Percentiles rank a stretch among this genome's conserved stretches.
These are phyloP conservation scores for Venturiaceae sp. DNA, from an alignment of 2,329 filamentous ascomycete species.

Conservation along the genomic window DNA sequence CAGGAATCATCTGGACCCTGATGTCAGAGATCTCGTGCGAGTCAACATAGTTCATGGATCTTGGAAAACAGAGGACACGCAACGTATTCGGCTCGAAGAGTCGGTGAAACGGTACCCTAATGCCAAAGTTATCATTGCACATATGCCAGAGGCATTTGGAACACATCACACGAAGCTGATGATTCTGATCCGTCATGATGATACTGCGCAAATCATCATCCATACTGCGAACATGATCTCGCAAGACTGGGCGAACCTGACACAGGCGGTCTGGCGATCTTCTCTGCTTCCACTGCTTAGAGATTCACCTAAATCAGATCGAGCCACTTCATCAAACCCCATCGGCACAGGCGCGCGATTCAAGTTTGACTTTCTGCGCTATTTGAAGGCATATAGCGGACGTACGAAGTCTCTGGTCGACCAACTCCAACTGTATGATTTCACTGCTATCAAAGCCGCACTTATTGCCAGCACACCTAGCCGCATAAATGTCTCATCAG, in stretches of 20 bases:
- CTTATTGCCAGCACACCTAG: constrained; percentile 74
- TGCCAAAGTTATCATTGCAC: constrained; percentile 55
- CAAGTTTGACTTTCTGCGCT: constrained; percentile 64
- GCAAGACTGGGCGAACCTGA: constrained; percentile 82
- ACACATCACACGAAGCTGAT: constrained; percentile 87
- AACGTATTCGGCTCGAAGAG: constrained; percentile 41
- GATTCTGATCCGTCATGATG: constrained; percentile 68
- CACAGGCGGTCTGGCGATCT: constrained; percentile 72
- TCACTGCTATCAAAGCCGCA: constrained; percentile 56
- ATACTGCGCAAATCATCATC: constrained; percentile 67
- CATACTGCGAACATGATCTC: constrained; percentile 90
- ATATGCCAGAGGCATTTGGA: constrained; percentile 75
- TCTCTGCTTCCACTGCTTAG: constrained; percentile 33
- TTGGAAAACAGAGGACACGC: constrained; percentile 58
- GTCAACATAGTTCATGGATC: constrained; percentile 55
- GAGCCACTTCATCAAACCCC: constrained; percentile 8
- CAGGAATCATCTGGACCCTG: constrained; percentile 43
- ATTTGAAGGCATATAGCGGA: constrained; percentile 60
- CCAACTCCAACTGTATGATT: constrained; percentile 56
- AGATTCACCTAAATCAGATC: constrained; percentile 4
- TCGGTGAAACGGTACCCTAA: constrained; percentile 54
- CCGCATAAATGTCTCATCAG: constrained; percentile 40
- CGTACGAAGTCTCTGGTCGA: constrained; percentile 45
- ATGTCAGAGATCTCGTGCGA: constrained; percentile 41
- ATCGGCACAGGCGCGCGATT: constrained; percentile 60